phyloP scores from a whole-genome alignment of 345 rosid genomes.

The Salix viminalis region DNA sequence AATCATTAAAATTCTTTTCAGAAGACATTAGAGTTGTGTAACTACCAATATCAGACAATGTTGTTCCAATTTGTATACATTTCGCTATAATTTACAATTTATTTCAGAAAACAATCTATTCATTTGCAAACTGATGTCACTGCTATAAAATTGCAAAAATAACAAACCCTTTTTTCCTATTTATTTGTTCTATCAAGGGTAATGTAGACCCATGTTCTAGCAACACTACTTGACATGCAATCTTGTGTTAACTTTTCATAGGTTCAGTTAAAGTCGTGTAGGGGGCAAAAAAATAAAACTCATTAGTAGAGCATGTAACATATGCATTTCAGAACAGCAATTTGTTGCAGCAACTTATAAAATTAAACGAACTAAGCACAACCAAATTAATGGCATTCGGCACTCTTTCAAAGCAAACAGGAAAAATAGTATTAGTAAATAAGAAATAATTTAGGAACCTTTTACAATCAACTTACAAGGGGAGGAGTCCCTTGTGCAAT shows the following conservation, averaged over 20 bases:
- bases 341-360: not conserved
- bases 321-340: not conserved
- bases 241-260: not conserved
- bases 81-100: not conserved
- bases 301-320: not conserved
- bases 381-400: not conserved
- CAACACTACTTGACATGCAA: not conserved
- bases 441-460: slow-evolving; percentile 12
- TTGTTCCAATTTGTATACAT: not conserved
- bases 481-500: slow-evolving; percentile 99
- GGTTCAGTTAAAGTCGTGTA: not conserved
- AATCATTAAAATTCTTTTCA: not conserved
- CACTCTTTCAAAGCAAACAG: not conserved
- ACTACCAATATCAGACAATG: not conserved
- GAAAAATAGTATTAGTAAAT: not conserved
- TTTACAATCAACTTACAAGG: slow-evolving; percentile 67
- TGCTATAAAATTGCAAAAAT: not conserved
- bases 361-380: not conserved
- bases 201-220: not conserved
- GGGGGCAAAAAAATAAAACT: not conserved
- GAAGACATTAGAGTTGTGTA: not conserved
- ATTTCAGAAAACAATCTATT: not conserved
- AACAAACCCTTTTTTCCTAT: not conserved
- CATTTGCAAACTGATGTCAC: not conserved
- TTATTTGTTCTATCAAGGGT: no score